Percentiles rank a stretch among this genome's conserved stretches.
phyloP scores from a whole-genome alignment of 1,139 yeast genomes.

The Saccharomycopsis hybrid region DNA sequence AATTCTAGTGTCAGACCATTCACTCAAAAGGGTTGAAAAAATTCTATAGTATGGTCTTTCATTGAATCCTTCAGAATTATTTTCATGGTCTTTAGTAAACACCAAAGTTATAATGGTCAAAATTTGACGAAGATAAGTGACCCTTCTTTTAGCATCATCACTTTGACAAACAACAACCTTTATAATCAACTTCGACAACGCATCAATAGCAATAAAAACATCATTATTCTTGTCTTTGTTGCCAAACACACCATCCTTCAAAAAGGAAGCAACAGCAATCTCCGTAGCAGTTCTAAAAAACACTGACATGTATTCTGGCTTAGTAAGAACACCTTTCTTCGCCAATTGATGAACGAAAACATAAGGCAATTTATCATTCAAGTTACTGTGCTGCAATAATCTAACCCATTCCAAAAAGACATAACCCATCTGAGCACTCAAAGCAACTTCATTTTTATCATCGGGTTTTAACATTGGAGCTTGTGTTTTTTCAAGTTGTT shows the following conservation, averaged over 20 bases:
- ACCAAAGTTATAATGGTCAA: slow-evolving; percentile 63
- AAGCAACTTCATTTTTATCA: slow-evolving; percentile 23
- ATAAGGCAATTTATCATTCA: slow-evolving; percentile 45
- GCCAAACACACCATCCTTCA: slow-evolving; percentile 26
- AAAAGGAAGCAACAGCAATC: slow-evolving; percentile 61
- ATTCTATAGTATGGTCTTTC: slow-evolving; percentile 89
- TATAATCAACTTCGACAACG: slow-evolving; percentile 70
- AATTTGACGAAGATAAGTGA: slow-evolving; percentile 50
- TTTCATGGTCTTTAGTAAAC: slow-evolving; percentile 75
- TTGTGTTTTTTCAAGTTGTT: slow-evolving; percentile 32
- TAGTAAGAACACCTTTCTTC: slow-evolving; percentile 55
- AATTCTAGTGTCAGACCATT: slow-evolving; percentile 47
- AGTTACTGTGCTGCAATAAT: slow-evolving; percentile 53
- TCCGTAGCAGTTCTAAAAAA: slow-evolving; percentile 77
- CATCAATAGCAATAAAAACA: slow-evolving; percentile 72
- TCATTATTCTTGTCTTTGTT: slow-evolving; percentile 68
- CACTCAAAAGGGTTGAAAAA: slow-evolving; percentile 70
- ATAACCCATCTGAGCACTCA: slow-evolving; percentile 61
- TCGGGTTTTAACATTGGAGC: slow-evolving; percentile 29
- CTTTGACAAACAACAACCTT: slow-evolving; percentile 53
- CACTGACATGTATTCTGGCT: slow-evolving; percentile 54
- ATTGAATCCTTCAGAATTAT: slow-evolving; percentile 55
- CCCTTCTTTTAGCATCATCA: slow-evolving; percentile 36
- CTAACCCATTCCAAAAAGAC: slow-evolving; percentile 92
- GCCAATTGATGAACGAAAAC: slow-evolving; percentile 64